Conservation (phyloP, 2,329 filamentous ascomycete species). For the Ophiostoma tasmaniense region DNA sequence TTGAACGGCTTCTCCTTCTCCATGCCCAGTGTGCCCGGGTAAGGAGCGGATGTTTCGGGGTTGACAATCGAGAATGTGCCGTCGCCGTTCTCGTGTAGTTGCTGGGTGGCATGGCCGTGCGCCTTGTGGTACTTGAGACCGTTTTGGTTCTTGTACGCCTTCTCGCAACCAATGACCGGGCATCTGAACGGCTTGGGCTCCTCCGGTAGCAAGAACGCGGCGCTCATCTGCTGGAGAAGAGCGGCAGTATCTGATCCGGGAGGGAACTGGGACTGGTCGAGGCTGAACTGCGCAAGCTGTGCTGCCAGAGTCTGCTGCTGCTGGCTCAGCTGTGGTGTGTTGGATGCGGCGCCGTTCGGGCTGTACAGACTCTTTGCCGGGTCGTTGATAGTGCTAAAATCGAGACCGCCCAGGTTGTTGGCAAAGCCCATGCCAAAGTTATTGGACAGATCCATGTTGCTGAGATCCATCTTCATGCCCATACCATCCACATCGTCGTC, state of each 20-base stretch:
- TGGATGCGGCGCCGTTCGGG: conserved; percentile 56
- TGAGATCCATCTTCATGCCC: conserved; percentile 49
- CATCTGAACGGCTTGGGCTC: conserved; percentile 98
- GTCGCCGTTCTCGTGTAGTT: conserved; percentile 91
- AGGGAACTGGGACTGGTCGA: conserved; percentile 67
- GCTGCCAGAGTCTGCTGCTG: conserved; percentile 57
- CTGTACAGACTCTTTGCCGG: conserved; percentile 91
- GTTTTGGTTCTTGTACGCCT: conserved; percentile 99
- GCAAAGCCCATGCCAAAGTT: conserved; percentile 50
- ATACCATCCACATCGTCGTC: conserved; percentile 64
- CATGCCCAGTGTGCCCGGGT: conserved; percentile 96
- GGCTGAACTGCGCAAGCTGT: conserved; percentile 61
- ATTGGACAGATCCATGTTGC: conserved; percentile 42
- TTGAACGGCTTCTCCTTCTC: conserved; percentile 99
- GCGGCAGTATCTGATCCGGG: conserved; percentile 62
- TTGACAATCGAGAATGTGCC: conserved; percentile 98
- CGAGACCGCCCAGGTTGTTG: conserved; percentile 34
- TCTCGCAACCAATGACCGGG: conserved; percentile 95
- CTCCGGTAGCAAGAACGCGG: conserved; percentile 62
- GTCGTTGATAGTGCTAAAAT: conserved; percentile 68
- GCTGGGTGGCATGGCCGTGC: conserved; percentile 94
- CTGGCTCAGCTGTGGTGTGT: conserved; percentile 46
- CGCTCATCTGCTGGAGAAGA: conserved; percentile 45
- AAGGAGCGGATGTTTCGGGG: conserved; percentile 85
- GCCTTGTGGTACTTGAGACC: conserved; percentile 76